These are phyloP conservation scores for Clarkia xantiana DNA, from an alignment of 345 rosid genomes.

Conservation along the genomic window DNA sequence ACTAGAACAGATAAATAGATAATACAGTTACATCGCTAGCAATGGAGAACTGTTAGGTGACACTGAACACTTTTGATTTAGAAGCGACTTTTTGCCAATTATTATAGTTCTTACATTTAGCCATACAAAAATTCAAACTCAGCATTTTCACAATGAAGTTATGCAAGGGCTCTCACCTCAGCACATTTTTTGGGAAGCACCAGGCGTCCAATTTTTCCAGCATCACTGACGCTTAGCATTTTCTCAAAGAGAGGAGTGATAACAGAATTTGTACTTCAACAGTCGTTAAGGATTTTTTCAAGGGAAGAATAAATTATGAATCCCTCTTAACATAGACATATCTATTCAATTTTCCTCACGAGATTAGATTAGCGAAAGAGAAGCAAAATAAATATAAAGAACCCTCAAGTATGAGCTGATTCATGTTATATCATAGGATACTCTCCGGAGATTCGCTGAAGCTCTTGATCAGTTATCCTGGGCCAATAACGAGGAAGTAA, in stretches of 20 bases:
- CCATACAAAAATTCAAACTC: no score
- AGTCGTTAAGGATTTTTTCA: conserved; percentile 35
- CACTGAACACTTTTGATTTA: no score
- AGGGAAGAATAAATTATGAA: neutral
- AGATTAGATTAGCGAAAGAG: neutral
- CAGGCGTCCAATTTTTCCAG: conserved; percentile 79
- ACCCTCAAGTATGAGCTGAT: conserved; percentile 8
- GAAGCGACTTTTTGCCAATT: no score
- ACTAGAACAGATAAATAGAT: no score
- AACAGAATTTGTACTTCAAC: conserved; percentile 54
- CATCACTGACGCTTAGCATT: conserved; percentile 92
- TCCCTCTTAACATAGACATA: neutral
- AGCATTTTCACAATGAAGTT: neutral
- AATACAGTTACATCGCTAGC: no score
- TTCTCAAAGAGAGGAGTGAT: conserved; percentile 89
- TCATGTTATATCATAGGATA: no score
- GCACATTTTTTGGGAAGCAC: conserved; percentile 94
- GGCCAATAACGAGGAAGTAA: conserved; percentile 80
- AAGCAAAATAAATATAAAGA: conserved; percentile 4
- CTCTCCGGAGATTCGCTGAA: conserved; percentile 61
- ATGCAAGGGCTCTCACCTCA: conserved; percentile 42
- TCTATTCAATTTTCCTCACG: no score
- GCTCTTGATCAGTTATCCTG: conserved; percentile 58
- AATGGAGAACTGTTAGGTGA: no score
- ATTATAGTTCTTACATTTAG: no score